phyloP scores from a whole-genome alignment of 768 basidiomycete species.

The Lyophyllum semitale region DNA sequence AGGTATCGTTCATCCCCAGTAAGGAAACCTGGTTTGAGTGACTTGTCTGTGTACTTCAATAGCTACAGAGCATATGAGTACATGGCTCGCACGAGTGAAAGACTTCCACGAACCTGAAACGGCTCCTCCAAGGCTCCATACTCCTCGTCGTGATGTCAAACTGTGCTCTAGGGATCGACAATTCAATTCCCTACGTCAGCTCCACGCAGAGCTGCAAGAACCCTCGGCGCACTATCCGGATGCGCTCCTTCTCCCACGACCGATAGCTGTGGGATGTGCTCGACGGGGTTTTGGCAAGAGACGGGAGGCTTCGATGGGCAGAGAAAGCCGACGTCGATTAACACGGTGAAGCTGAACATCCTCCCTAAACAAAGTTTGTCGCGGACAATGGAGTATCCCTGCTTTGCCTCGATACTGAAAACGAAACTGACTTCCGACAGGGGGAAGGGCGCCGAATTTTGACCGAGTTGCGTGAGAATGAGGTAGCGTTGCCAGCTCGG shows the following conservation, averaged over 20 bases:
- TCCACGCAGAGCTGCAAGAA: slow-evolving; percentile 75
- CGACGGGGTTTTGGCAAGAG: slow-evolving; percentile 43
- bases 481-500: neutral
- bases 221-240: slow-evolving; percentile 74
- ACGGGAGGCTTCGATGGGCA: slow-evolving; percentile 74
- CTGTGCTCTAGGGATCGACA: no score
- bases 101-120: no score
- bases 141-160: no score
- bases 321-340: slow-evolving; percentile 81
- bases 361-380: neutral
- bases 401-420: neutral
- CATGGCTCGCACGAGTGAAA: no score
- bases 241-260: slow-evolving; percentile 63
- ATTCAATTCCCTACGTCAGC: slow-evolving; percentile 74
- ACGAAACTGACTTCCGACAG: neutral
- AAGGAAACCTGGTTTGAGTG: no score
- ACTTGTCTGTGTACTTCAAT: no score
- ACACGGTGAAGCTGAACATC: slow-evolving; percentile 60
- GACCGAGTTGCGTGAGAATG: neutral
- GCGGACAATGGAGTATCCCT: neutral
- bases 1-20: no score
- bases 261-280: slow-evolving; percentile 71
- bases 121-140: no score
- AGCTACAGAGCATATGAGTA: no score
- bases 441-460: neutral